Base-by-base conservation (phyloP, 257 asterid genomes). In the Rhazya stricta region DNA sequence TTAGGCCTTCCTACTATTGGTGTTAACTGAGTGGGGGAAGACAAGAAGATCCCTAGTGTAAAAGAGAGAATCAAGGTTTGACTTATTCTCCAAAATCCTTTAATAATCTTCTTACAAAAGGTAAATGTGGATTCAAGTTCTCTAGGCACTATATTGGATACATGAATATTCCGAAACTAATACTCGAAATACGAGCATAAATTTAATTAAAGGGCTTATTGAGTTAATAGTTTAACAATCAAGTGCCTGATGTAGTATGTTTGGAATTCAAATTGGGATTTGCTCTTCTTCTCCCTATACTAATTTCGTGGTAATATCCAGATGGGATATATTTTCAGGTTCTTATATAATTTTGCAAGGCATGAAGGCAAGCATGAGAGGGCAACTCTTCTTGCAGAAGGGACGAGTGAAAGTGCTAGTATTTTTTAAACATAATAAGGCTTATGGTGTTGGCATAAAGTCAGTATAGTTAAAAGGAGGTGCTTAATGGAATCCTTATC, bases 391-490 rank as follows among this genome's bases (percentile, higher is more conserved):
- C 0, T 56, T 39, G 76, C 32, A 77, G 54, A 60, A 76, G 46
- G 58, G 57, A 58, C 68, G 77, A 58, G 76, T 72, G 54, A 15
- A 6, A 21, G 34, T 21, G 25, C 43, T 18, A 60, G 19, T 27
- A 25, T 27, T 18, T 58, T 13, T 21, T 39, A 21, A 73, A 54
- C 56, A 7, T 27, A 36, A 10, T 3, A 12, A 43, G 57, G 46
- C 32, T 15, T 45, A 19, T n/a, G 80, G 67, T 11, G 73, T 51
- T 27, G 75, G 75, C 23, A 69, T 48, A 63, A 77, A 68, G 60
- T 68, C 74, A 69, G 43, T 69, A 63, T 54, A 46, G 23, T 45
- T 43, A 36, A 48, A 70, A 56, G 62, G 32, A 56, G 79, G 39
- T 41, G 34, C 32, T 69, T 70, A 10, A 51, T 54, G 74, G 61